Evolutionary conservation across 2,329 filamentous ascomycete species (phyloP), one percentile per base, ranked within the genome.

Genomic region (Diplodia scrobiculata): DNA sequence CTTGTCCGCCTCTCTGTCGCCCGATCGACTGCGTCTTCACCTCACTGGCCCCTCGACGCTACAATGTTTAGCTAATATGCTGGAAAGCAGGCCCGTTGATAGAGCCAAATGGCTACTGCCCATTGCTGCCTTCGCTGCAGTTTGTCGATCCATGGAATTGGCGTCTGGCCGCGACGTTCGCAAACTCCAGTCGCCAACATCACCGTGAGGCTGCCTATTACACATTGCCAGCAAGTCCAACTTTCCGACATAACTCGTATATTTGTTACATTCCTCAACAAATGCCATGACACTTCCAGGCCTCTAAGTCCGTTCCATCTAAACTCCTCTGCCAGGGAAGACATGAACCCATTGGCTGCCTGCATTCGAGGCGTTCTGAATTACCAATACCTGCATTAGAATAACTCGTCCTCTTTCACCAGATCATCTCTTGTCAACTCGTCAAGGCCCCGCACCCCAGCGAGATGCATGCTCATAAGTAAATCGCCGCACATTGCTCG

Each of bases 381-480:
- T 5, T 50, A 17, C 13, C 27, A 9, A 19, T 11, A 5, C 17
- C 6, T 19, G 41, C 41, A n/a, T 36, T 69, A 68, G 50, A 72
- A 72, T 6, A 71, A 58, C 19, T 70, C 71, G 3, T 72, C 69
- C 59, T 73, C 70, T 34, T 68, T 68, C 13, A 71, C 70, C 36
- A 73, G 47, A 13, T 70, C 65, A 6, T 64, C 67, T n/a, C 72
- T 66, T 50, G 72, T 71, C 32, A 72, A 29, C 32, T 71, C 66
- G 27, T 70, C 68, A 60, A 64, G 19, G 25, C 68, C 71, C 13
- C 63, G 68, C 14, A 73, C 70, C 2, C 71, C 73, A n/a, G 68
- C 67, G 48, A 73, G 55, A 68, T 73, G 73, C 63, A 73, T 38
- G 5, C 70, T 74, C 66, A 72, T 62, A 52, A 73, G 70, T 29